Evolutionary conservation across 768 basidiomycete genomes (phyloP).

Genomic region (Grammothele lineata): DNA sequence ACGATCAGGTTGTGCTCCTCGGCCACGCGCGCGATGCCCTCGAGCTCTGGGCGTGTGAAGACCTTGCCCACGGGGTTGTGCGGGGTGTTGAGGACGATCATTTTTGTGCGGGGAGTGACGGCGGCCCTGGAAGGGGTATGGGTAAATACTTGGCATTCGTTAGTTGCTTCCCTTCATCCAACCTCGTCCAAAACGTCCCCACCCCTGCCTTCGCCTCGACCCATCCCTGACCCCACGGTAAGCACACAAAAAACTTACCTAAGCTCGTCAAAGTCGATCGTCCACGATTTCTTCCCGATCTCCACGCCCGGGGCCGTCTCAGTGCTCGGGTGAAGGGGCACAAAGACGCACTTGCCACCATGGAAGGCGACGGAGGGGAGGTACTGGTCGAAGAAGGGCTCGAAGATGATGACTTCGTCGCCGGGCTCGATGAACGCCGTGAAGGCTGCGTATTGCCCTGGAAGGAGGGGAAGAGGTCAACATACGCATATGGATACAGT

Average conservation of each 20-base stretch:
- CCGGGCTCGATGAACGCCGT: slow-evolving; percentile 86
- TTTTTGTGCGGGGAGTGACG: slow-evolving; percentile 85
- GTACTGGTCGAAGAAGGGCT: slow-evolving; percentile 97
- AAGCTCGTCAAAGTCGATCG: slow-evolving; percentile 82
- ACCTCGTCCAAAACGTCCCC: neutral
- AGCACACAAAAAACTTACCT: no score
- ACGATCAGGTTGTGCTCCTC: slow-evolving; percentile 89
- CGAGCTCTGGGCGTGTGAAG: slow-evolving; percentile 78
- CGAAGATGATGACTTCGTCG: slow-evolving; percentile 98
- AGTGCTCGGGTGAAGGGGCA: slow-evolving; percentile 85
- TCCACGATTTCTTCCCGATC: slow-evolving; percentile 75
- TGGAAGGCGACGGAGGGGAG: slow-evolving; percentile 90
- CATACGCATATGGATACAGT: no score
- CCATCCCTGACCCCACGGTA: neutral
- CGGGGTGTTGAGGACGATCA: slow-evolving; percentile 92
- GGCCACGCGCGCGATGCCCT: slow-evolving; percentile 79
- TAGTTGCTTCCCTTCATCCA: no score
- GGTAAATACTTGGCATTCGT: no score
- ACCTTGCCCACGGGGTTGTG: slow-evolving; percentile 99
- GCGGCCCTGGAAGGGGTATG: slow-evolving; percentile 59
- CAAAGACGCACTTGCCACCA: slow-evolving; percentile 87
- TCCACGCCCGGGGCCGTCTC: slow-evolving; percentile 29
- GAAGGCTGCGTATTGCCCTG: slow-evolving; percentile 91
- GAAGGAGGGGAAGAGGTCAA: no score
- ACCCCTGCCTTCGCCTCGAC: neutral